A percentile compares a stretch with the other conserved stretches of the same genome.
Evolutionary conservation across 2,329 filamentous ascomycete species (phyloP).

Genomic region (Emericellopsis cladophorae): DNA sequence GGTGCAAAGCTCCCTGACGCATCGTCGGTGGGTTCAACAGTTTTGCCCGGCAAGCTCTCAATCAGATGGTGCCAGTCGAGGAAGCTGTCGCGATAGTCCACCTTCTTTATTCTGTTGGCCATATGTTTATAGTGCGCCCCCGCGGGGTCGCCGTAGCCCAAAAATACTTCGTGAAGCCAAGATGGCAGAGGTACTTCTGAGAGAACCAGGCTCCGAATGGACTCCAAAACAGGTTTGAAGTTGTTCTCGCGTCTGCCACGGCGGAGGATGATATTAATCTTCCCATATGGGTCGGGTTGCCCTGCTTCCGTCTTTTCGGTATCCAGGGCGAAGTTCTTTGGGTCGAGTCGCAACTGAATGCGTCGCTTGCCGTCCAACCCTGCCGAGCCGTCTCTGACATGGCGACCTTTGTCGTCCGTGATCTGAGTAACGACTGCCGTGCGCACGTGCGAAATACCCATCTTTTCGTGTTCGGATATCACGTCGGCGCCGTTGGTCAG

Average conservation of each 20-base stretch:
- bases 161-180: conserved; percentile 93
- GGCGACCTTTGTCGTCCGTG: conserved; percentile 70
- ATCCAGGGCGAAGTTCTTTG: conserved; percentile 66
- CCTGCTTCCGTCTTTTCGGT: conserved; percentile 50
- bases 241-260: conserved; percentile 87
- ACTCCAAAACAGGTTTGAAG: conserved; percentile 87
- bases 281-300: conserved; percentile 69
- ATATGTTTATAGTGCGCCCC: conserved; percentile 78
- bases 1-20: conserved; percentile 66
- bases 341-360: conserved; percentile 71
- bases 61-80: conserved; percentile 89
- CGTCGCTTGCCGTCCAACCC: conserved; percentile 57
- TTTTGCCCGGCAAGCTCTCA: conserved; percentile 79
- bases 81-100: conserved; percentile 93
- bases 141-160: conserved; percentile 91
- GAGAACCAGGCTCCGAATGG: conserved; percentile 73
- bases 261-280: conserved; percentile 75
- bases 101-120: conserved; percentile 59
- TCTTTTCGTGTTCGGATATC: conserved; percentile 39
- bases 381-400: conserved; percentile 47
- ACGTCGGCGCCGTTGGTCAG: conserved; percentile 37
- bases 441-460: conserved; percentile 60
- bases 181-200: conserved; percentile 76
- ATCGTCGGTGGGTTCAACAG: conserved; percentile 64
- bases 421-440: conserved; percentile 79